Percentiles rank a stretch among this genome's conserved stretches.
Conservation (phyloP, 202 grass and related monocot genomes). For the Brachypodium distachyon region DNA sequence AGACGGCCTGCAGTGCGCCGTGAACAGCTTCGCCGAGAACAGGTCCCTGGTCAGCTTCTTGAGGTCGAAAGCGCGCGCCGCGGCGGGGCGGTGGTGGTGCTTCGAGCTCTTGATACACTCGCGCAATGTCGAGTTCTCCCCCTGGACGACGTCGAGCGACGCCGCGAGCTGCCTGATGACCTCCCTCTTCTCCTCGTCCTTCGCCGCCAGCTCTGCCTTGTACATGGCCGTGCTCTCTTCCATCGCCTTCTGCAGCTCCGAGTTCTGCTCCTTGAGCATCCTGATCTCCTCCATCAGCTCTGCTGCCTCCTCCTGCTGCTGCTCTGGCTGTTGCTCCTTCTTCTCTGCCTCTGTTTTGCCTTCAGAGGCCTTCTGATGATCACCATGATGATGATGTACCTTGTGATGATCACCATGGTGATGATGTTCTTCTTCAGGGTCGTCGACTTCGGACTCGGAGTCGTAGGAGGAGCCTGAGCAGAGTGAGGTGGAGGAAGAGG, state of each 20-base stretch:
- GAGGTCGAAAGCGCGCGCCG: conserved; percentile 32
- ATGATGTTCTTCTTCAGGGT: conserved; percentile 43
- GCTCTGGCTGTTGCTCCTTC: too few species aligned
- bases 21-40: conserved; percentile 52
- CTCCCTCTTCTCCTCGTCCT: conserved; percentile 97
- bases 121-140: conserved; percentile 50
- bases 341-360: neutral
- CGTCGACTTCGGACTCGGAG: conserved; percentile 64
- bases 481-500: conserved; percentile 8
- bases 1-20: conserved; percentile 24
- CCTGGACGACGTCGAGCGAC: conserved; percentile 50
- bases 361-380: neutral
- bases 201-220: conserved; percentile 36
- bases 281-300: conserved; percentile 30
- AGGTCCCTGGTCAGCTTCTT: conserved; percentile 60
- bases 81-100: neutral
- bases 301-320: neutral
- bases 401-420: too few species aligned
- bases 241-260: conserved; percentile 23
- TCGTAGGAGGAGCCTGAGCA: conserved; percentile 50
- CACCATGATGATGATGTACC: too few species aligned
- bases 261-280: conserved; percentile 12
- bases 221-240: conserved; percentile 35
- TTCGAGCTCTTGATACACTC: conserved; percentile 32
- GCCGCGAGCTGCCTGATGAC: conserved; percentile 78